phyloP scores from a whole-genome alignment of 331 rosid species.

The Rhamnella rubrinervis region DNA sequence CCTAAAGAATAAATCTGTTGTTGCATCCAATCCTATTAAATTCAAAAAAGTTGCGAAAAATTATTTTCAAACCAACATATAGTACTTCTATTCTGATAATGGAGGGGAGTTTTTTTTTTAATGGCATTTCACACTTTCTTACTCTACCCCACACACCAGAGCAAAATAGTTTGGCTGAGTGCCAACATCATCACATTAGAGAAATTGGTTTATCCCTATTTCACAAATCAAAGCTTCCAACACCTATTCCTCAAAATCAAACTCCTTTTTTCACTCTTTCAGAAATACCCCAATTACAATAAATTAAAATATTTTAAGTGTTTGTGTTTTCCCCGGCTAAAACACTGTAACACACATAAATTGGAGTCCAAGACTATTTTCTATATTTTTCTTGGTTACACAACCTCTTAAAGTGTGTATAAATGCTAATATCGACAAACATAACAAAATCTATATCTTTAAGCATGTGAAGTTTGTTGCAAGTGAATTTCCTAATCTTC shows the following conservation, averaged over 20 bases:
- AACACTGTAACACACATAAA: neutral
- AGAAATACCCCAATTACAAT: neutral
- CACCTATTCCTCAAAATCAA: neutral
- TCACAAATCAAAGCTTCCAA: neutral
- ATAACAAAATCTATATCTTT: neutral
- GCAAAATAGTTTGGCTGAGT: too few species aligned
- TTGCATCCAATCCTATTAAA: slow-evolving; percentile 3
- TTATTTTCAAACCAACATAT: neutral
- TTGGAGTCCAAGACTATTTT: neutral
- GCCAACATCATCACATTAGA: neutral
- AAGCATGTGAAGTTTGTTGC: neutral
- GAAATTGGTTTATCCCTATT: neutral
- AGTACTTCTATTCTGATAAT: too few species aligned
- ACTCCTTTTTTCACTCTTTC: neutral
- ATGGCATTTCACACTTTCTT: too few species aligned
- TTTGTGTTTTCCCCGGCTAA: neutral
- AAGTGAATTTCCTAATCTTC: neutral
- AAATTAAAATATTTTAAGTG: neutral
- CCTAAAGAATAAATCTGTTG: neutral
- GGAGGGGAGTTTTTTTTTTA: too few species aligned
- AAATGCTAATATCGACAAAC: neutral
- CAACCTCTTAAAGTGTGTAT: neutral
- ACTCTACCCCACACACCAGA: too few species aligned
- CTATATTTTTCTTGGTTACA: neutral
- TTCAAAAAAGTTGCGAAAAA: neutral